phyloP scores from a whole-genome alignment of 2,329 filamentous ascomycete genomes.

The Scopulariopsis brevicaulis region DNA sequence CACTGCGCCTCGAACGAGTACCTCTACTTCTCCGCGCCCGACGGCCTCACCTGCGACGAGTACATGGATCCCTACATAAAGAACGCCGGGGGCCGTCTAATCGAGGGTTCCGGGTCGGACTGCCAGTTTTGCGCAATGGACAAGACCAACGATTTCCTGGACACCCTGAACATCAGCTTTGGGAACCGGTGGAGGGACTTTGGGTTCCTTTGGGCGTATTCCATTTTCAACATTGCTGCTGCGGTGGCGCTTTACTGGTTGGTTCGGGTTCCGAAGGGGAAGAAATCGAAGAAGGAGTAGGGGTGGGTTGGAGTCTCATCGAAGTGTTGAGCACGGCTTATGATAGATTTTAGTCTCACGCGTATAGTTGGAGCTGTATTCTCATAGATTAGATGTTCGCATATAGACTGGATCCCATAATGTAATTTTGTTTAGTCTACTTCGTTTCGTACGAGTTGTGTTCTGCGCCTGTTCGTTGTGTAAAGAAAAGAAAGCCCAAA shows the following conservation, averaged over 20 bases:
- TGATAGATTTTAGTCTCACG: no score
- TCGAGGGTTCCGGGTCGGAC: constrained; percentile 18
- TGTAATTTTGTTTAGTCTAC: no score
- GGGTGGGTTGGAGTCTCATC: background rate
- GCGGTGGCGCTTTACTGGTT: constrained; percentile 41
- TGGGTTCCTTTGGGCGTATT: constrained; percentile 42
- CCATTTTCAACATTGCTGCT: constrained; percentile 37
- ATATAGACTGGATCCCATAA: no score
- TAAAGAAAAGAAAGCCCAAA: no score
- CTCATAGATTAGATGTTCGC: no score
- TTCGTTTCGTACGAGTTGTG: no score
- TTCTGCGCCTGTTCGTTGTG: no score
- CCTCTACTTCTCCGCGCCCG: constrained; percentile 46
- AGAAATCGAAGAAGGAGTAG: constrained; percentile 16
- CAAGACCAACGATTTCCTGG: constrained; percentile 27
- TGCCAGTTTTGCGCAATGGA: constrained; percentile 34
- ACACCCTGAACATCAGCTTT: constrained; percentile 30
- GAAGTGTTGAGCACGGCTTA: no score
- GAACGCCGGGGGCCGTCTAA: constrained; percentile 32
- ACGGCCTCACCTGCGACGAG: constrained; percentile 37
- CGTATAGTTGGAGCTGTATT: no score
- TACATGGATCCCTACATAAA: constrained; percentile 40
- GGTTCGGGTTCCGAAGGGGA: constrained; percentile 23
- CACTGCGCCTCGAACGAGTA: constrained; percentile 54
- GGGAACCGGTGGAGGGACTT: constrained; percentile 45